Percentiles rank a stretch among this genome's conserved stretches.
Conservation (phyloP, 2,329 filamentous ascomycete genomes). For the Drechslerella stenobrocha region DNA sequence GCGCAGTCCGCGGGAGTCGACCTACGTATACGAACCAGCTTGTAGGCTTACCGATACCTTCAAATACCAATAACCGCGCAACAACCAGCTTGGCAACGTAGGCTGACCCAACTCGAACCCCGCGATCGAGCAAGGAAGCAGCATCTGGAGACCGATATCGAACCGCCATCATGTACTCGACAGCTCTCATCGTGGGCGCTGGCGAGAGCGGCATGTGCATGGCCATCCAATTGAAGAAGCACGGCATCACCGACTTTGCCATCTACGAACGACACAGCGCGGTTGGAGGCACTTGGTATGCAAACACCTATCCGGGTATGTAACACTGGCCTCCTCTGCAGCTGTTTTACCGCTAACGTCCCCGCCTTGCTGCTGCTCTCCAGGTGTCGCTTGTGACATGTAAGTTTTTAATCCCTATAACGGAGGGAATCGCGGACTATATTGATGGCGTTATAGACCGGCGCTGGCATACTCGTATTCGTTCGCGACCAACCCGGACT, state of each 20-base stretch:
- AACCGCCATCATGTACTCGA: slow-evolving; percentile 57
- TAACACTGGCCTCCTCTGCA: too few species aligned
- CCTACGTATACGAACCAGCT: too few species aligned
- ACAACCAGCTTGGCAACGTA: too few species aligned
- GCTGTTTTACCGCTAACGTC: too few species aligned
- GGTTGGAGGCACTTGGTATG: slow-evolving; percentile 68
- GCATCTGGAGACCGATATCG: too few species aligned
- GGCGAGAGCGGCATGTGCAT: slow-evolving; percentile 67
- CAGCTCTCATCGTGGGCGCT: slow-evolving; percentile 64
- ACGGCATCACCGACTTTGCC: slow-evolving; percentile 63
- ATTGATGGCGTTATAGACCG: slow-evolving; percentile 56
- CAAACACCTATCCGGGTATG: slow-evolving; percentile 65
- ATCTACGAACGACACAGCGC: slow-evolving; percentile 65
- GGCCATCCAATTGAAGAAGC: slow-evolving; percentile 63
- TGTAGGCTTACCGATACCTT: too few species aligned
- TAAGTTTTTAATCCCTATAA: slow-evolving; percentile 51
- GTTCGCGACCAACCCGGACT: slow-evolving; percentile 61
- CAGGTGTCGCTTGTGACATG: slow-evolving; percentile 62
- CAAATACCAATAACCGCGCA: too few species aligned
- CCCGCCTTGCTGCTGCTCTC: too few species aligned
- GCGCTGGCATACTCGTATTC: slow-evolving; percentile 64
- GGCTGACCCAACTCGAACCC: too few species aligned
- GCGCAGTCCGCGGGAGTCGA: too few species aligned
- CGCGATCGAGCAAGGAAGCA: too few species aligned
- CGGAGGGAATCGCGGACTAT: neutral